phyloP scores from a whole-genome alignment of 2,329 filamentous ascomycete genomes.

The Colletotrichum tropicale region DNA sequence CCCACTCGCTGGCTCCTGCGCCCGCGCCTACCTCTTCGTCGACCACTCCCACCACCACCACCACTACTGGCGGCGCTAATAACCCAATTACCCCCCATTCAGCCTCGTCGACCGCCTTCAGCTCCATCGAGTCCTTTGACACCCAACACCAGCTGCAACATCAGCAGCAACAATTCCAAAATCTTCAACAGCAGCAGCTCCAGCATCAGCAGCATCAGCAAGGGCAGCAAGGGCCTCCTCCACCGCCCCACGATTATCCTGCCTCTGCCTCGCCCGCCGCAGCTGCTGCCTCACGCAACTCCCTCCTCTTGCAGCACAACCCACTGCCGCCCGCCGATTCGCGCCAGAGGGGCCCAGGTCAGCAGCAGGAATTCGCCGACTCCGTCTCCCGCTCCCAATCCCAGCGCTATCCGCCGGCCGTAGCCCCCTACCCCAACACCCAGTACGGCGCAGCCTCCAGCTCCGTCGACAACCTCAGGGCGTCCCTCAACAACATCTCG shows the following conservation, averaged over 20 bases:
- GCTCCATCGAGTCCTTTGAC: slow-evolving; percentile 54
- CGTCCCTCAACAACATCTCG: slow-evolving; percentile 26
- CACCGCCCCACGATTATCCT: slow-evolving; percentile 28
- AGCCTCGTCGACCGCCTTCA: slow-evolving; percentile 51
- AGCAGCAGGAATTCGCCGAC: slow-evolving; percentile 48
- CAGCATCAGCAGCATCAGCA: slow-evolving; percentile 35
- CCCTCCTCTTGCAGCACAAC: slow-evolving; percentile 21
- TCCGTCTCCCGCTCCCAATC: slow-evolving; percentile 57
- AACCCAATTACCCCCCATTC: slow-evolving; percentile 40
- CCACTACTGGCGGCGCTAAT: slow-evolving; percentile 28
- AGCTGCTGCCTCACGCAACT: slow-evolving; percentile 35
- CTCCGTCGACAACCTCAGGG: slow-evolving; percentile 47
- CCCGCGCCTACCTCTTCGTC: slow-evolving; percentile 19
- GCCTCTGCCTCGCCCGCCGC: slow-evolving; percentile 32
- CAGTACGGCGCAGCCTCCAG: slow-evolving; percentile 39
- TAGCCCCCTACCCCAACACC: slow-evolving; percentile 34
- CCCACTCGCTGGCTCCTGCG: slow-evolving; percentile 15
- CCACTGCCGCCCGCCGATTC: slow-evolving; percentile 32
- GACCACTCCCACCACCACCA: slow-evolving; percentile 20
- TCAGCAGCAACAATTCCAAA: slow-evolving; percentile 28
- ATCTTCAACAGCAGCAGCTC: slow-evolving; percentile 31
- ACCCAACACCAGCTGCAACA: slow-evolving; percentile 28
- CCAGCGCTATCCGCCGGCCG: slow-evolving; percentile 47
- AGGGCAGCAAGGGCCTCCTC: slow-evolving; percentile 31
- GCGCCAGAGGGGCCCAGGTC: slow-evolving; percentile 34